Evolutionary conservation across 106 monocot genomes (phyloP), one percentile per base, ranked within the genome.

Genomic region (Iris macrosiphon): DNA sequence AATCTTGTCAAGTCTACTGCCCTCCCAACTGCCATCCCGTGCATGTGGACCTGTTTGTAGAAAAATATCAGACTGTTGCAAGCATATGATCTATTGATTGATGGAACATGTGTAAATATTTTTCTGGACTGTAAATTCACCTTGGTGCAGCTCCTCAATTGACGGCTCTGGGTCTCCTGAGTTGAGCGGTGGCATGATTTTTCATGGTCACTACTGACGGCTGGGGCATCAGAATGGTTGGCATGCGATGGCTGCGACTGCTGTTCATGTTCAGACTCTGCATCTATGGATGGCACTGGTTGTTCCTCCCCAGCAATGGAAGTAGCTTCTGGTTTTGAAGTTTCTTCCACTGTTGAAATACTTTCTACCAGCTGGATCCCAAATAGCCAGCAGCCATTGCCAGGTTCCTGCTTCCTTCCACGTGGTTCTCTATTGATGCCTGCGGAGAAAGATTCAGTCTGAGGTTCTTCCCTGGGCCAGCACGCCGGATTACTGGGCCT

Each of bases 11-110:
- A 52, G 67, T 95, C 94, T 19, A 95, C 85, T 18, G 88, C 94
- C 66, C 94, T 81, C 9, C 94, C 94, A 34, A 95, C 94, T 4
- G 94, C 89, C 73, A 82, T 85, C 12, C 94, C 94, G 38, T 73
- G 78, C 94, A 89, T 89, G 56, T 80, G 80, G 55, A 95, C 85
- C 93, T 93, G 72, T 26, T 31, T 7, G 27, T 35, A 35, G 34
- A 4, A 6, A 35, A 35, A 6, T 35, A 35, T 35, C 10, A 35
- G 31, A 55, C 21, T 14, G 10, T 8, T 6, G 34, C 4, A 35
- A 35, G 10, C 34, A 4, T 6, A 4, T 4, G 10, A 35, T 35
- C 7, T 35, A 35, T 35, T 6, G 10, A 35, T 6, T 35, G 34
- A 35, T 35, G 34, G 34, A 35, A 4, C 34, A 35, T 6, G 34